These are phyloP conservation scores for Chlamydomonas eustigma DNA, from an alignment of 139 green algal species.

Conservation along the genomic window DNA sequence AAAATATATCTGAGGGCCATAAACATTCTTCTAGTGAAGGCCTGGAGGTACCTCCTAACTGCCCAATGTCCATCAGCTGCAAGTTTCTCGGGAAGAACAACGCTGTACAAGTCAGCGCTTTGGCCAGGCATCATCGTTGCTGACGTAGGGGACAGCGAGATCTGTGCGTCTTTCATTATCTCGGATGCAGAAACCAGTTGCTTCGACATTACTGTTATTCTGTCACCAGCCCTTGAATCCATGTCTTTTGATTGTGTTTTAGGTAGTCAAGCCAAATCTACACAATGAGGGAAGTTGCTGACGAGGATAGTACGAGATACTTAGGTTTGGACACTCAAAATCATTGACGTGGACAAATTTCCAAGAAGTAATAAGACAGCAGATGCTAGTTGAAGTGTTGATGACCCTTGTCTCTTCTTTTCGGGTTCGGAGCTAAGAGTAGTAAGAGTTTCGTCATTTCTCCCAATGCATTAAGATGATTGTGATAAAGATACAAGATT, in stretches of 20 bases:
- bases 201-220: not conserved
- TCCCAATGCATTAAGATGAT: not conserved
- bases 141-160: not conserved
- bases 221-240: not conserved
- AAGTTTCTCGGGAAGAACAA: conserved; percentile 73
- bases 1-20: not conserved
- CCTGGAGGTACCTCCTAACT: conserved; percentile 65
- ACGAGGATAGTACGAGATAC: too few relatives aligned
- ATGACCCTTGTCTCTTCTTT: not conserved
- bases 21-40: not conserved
- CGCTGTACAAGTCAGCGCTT: conserved; percentile 19
- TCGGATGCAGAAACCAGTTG: not conserved
- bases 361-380: not conserved
- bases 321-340: too few relatives aligned
- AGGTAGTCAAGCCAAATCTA: not conserved
- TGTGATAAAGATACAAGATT: not conserved
- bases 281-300: too few relatives aligned
- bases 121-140: not conserved
- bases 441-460: not conserved
- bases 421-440: not conserved
- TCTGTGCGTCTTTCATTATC: not conserved
- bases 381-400: not conserved
- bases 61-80: conserved; percentile 57
- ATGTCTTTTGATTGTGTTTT: not conserved
- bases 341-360: not conserved